Conservation (phyloP, 176 grass and related monocot species). For the Phyllostachys edulis region DNA sequence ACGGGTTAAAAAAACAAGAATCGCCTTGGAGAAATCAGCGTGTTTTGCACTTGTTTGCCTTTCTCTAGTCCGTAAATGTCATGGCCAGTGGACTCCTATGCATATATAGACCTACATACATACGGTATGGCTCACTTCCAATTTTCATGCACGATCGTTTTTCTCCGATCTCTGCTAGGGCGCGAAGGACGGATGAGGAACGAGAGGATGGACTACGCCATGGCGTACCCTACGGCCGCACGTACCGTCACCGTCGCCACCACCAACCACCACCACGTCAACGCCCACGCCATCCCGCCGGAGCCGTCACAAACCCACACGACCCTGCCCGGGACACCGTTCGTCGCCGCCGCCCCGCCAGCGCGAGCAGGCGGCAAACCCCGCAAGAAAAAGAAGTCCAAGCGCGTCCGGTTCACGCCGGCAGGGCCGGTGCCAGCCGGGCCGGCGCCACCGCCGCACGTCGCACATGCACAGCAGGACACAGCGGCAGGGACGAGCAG, state of each 20-base stretch:
- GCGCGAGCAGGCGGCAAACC: background rate
- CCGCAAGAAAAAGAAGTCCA: slow-evolving; percentile 21
- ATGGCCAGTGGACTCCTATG: no score
- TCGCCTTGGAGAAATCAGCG: background rate
- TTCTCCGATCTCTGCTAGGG: background rate
- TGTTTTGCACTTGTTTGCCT: background rate
- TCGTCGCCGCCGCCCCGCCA: background rate
- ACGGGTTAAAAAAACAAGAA: background rate
- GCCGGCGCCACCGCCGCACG: background rate
- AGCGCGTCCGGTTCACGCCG: background rate
- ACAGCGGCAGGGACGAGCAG: background rate
- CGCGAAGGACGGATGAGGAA: background rate
- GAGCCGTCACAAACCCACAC: background rate
- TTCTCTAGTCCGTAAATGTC: background rate
- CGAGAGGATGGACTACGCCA: slow-evolving; percentile 29
- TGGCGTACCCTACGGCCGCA: slow-evolving; percentile 29
- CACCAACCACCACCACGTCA: background rate
- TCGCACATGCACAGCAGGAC: background rate
- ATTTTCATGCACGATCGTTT: background rate
- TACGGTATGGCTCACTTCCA: no score
- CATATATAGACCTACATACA: no score
- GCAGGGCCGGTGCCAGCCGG: background rate
- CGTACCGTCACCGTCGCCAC: background rate
- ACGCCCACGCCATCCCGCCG: background rate
- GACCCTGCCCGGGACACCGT: background rate